Percentiles rank a stretch among this genome's conserved stretches.
Conservation (phyloP, 306 rosid genomes). For the Begonia loranthoides region DNA sequence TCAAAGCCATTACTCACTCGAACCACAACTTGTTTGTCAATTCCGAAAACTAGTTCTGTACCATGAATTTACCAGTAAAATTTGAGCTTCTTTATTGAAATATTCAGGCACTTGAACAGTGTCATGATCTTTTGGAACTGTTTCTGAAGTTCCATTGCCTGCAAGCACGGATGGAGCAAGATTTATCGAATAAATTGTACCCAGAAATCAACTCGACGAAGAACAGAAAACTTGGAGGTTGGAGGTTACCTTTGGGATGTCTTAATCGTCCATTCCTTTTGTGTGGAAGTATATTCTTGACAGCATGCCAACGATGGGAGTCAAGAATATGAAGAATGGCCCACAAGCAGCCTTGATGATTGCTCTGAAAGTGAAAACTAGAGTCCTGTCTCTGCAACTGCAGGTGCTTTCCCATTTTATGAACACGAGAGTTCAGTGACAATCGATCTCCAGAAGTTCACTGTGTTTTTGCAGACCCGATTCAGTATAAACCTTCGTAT, state of each 20-base stretch:
- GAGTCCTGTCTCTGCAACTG: conserved; percentile 22
- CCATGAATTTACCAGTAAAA: conserved; percentile 25
- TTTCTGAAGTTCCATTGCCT: conserved; percentile 20
- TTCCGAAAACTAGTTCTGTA: not conserved
- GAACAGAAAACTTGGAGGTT: no score
- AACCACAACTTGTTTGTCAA: no score
- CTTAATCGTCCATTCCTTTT: conserved; percentile 31
- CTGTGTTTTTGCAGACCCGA: no score
- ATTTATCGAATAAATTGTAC: no score
- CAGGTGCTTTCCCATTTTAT: conserved; percentile 43
- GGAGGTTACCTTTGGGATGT: conserved; percentile 9
- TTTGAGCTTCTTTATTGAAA: conserved; percentile 23
- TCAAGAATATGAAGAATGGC: conserved; percentile 46
- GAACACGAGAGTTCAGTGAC: conserved; percentile 6
- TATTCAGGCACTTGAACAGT: conserved; percentile 15
- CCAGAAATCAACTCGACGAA: no score
- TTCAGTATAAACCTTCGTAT: no score
- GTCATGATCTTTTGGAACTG: conserved; percentile 2
- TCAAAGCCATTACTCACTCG: no score
- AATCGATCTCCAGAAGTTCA: not conserved
- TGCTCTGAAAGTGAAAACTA: conserved; percentile 18
- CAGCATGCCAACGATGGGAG: conserved; percentile 53
- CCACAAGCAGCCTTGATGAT: conserved; percentile 59
- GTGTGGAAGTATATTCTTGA: conserved; percentile 40
- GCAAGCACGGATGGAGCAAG: not conserved